Base-by-base conservation (phyloP, 2,329 filamentous ascomycete species). In the Aspergillus oerlinghausenensis region DNA sequence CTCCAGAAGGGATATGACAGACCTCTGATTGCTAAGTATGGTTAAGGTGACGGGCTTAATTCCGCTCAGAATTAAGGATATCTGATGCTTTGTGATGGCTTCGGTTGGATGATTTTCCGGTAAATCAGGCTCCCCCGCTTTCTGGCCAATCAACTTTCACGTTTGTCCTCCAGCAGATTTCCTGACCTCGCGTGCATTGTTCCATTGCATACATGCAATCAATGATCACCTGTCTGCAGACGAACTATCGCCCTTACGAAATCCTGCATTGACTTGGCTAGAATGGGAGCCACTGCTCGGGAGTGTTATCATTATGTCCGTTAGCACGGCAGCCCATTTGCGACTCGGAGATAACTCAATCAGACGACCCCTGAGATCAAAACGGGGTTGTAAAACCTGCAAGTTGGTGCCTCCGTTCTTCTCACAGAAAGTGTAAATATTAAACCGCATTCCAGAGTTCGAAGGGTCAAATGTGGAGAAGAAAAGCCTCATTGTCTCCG, bases 401-500 rank as follows among this genome's bases (percentile, higher is more conserved):
- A 72, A 71, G 67, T 71, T 57, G 9, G 66, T 59, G 8, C 23
- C 14, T 45, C 6, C 4, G 19, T 38, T 10, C 21, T 14, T 35
- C 51, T n/a, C 7, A 49, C 26, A n/a, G 19, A 21, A 32, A 32
- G 5, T 11, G 25, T 28, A 5, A 35, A 40, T 51, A 49, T 49
- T 64, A 42, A 66, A 4, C 21, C 17, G 1, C 23, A 3, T 19
- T 40, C 14, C 26, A 73, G 70, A 59, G 63, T 62, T 17, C 67
- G 71, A 43, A 63, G 61, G 53, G 65, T 74, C 49, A 73, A 74
- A 55, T 75, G 72, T 49, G 72, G 70, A 11, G 70, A 75, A 51
- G 66, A 68, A 52, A 73, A 68, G 54, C 72, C 71, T 1, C 40
- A 52, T 9, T 75, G 72, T 55, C 21, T 66, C 1, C 66, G 69